Percentiles rank a stretch among this genome's conserved stretches.
Conservation (phyloP, 2,329 filamentous ascomycete species). For the Westerdykella ornata region DNA sequence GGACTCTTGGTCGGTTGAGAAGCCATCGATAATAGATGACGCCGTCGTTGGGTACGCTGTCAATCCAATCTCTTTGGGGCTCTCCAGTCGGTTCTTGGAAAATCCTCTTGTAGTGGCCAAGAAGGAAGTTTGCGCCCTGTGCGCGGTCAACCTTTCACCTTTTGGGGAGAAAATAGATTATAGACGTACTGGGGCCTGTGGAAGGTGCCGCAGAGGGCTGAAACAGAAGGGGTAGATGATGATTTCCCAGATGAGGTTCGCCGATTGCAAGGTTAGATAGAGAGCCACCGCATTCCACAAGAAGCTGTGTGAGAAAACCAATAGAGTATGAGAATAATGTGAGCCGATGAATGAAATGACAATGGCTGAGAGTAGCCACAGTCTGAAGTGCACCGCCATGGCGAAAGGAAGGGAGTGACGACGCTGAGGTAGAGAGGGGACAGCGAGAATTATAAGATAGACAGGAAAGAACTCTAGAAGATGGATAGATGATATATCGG, state of each 20-base stretch:
- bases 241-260: slow-evolving; percentile 38
- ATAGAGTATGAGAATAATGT: slow-evolving; percentile 29
- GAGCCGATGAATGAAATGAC: slow-evolving; percentile 25
- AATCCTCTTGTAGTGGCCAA: slow-evolving; percentile 41
- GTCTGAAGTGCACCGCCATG: slow-evolving; percentile 28
- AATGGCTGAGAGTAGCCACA: slow-evolving; percentile 19
- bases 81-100: slow-evolving; percentile 39
- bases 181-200: slow-evolving; percentile 44
- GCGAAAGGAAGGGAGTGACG: background rate
- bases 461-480: too few relatives aligned
- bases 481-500: too few relatives aligned
- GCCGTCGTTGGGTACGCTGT: slow-evolving; percentile 50
- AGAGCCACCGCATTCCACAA: slow-evolving; percentile 38
- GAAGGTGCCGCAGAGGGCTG: slow-evolving; percentile 53
- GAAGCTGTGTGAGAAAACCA: slow-evolving; percentile 26
- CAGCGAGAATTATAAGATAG: too few relatives aligned
- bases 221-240: slow-evolving; percentile 54
- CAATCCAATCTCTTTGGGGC: slow-evolving; percentile 47
- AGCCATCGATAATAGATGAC: slow-evolving; percentile 48
- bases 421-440: too few relatives aligned
- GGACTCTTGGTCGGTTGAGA: slow-evolving; percentile 42
- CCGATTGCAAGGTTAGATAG: slow-evolving; percentile 34
- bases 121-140: slow-evolving; percentile 29
- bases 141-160: slow-evolving; percentile 2
- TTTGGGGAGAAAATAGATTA: background rate